Evolutionary conservation across 2,329 filamentous ascomycete species (phyloP).

Genomic region (Mariannaea elegans): DNA sequence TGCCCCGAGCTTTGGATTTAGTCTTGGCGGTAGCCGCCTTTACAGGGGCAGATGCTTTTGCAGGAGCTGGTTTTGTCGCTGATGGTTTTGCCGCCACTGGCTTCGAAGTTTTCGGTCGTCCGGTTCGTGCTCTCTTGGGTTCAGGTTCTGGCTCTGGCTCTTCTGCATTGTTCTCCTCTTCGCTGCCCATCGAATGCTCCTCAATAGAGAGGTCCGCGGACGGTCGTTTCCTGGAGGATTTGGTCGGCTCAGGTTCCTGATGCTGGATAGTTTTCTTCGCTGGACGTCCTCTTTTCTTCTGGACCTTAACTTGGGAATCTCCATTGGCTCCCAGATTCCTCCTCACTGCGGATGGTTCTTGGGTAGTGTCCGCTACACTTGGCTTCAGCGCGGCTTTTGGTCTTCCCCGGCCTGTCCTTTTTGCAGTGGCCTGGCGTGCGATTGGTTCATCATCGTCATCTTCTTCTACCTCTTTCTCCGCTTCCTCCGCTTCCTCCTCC

Average conservation of each 20-base stretch:
- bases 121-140: conserved; percentile 41
- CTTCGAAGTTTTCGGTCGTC: conserved; percentile 37
- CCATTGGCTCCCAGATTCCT: conserved; percentile 9
- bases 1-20: conserved; percentile 40
- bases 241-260: conserved; percentile 25
- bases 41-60: conserved; percentile 16
- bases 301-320: neutral
- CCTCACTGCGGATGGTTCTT: conserved; percentile 22
- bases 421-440: conserved; percentile 12
- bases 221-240: conserved; percentile 27
- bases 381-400: conserved; percentile 28
- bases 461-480: conserved; percentile 16
- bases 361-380: conserved; percentile 19
- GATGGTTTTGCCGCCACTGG: conserved; percentile 30
- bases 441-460: conserved; percentile 20
- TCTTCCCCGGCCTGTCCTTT: conserved; percentile 33
- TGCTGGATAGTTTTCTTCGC: conserved; percentile 20
- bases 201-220: conserved; percentile 8
- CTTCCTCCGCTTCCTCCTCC: conserved; percentile 8
- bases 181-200: conserved; percentile 10
- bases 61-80: conserved; percentile 25
- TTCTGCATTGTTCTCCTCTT: conserved; percentile 3
- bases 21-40: conserved; percentile 24
- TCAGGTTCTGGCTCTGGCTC: conserved; percentile 37
- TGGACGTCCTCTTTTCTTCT: conserved; percentile 26